Conservation (phyloP, 495 filamentous ascomycete genomes). For the Lophium mytilinum region DNA sequence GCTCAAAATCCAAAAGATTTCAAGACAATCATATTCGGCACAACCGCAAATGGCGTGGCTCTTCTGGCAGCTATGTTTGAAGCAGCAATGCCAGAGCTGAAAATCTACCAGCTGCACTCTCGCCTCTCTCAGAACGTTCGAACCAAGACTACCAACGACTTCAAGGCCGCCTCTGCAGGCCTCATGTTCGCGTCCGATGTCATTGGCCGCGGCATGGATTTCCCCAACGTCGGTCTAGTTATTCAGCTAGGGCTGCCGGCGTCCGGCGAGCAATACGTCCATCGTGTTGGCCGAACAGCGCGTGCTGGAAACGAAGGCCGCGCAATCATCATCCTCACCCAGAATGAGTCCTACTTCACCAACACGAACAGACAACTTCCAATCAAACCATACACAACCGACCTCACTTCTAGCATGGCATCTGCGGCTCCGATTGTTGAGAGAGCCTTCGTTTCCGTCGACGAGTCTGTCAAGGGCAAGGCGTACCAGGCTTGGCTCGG, state of each 20-base stretch:
- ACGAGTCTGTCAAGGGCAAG: slow-evolving; percentile 43
- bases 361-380: slow-evolving; percentile 44
- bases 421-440: slow-evolving; percentile 25
- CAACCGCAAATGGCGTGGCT: slow-evolving; percentile 55
- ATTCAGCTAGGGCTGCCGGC: slow-evolving; percentile 59
- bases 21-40: slow-evolving; percentile 64
- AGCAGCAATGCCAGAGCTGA: slow-evolving; percentile 36
- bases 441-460: slow-evolving; percentile 34
- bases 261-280: slow-evolving; percentile 60
- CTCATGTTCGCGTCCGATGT: slow-evolving; percentile 64
- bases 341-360: slow-evolving; percentile 54
- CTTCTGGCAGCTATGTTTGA: slow-evolving; percentile 45
- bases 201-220: slow-evolving; percentile 69
- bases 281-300: slow-evolving; percentile 65
- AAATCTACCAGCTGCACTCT: slow-evolving; percentile 52
- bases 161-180: slow-evolving; percentile 47
- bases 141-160: slow-evolving; percentile 51
- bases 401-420: slow-evolving; percentile 33
- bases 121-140: slow-evolving; percentile 50
- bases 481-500: slow-evolving; percentile 51
- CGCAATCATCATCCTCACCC: slow-evolving; percentile 55
- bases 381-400: slow-evolving; percentile 45
- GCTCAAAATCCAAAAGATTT: slow-evolving; percentile 34
- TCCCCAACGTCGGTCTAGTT: slow-evolving; percentile 64
- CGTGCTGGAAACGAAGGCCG: slow-evolving; percentile 63